These are phyloP conservation scores for Globisporangium perplexum DNA, from an alignment of 352 stramenopile genomes.

Conservation along the genomic window DNA sequence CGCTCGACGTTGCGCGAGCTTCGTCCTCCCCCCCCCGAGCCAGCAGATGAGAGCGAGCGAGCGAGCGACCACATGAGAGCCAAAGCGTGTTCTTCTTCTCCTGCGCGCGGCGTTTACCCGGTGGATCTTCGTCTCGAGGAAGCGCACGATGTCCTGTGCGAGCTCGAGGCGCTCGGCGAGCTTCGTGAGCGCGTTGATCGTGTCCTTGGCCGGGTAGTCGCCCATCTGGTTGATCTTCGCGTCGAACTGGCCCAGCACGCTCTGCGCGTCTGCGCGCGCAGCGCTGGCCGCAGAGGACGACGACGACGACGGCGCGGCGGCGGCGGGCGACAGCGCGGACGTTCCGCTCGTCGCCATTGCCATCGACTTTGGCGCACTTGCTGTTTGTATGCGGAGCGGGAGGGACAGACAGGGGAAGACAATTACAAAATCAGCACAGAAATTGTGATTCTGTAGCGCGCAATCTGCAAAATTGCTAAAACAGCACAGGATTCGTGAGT, in stretches of 20 bases:
- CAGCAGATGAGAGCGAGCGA: slow-evolving; percentile 5
- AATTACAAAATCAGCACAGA: too few species aligned
- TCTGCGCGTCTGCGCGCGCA: slow-evolving; percentile 33
- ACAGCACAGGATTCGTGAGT: too few species aligned
- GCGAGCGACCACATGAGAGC: neutral
- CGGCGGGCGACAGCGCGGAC: slow-evolving; percentile 5
- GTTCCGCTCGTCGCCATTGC: slow-evolving; percentile 39
- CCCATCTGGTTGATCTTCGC: slow-evolving; percentile 82
- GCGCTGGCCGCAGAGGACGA: neutral
- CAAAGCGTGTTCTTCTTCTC: neutral
- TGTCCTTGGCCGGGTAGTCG: slow-evolving; percentile 85
- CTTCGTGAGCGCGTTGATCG: slow-evolving; percentile 88
- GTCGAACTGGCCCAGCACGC: slow-evolving; percentile 71
- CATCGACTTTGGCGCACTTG: slow-evolving; percentile 18
- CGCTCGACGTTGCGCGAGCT: too few species aligned
- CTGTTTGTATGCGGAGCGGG: neutral
- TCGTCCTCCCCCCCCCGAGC: too few species aligned
- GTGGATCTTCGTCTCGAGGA: slow-evolving; percentile 88
- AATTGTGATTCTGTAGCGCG: too few species aligned
- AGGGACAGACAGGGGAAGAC: neutral
- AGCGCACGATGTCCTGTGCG: slow-evolving; percentile 79
- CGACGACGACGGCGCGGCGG: neutral
- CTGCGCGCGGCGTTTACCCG: slow-evolving; percentile 19
- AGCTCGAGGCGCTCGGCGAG: slow-evolving; percentile 70
- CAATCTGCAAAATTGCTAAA: too few species aligned